Percentiles rank a stretch among this genome's conserved stretches.
Evolutionary conservation across 164 flowering plant species (phyloP).

Genomic region (Annona cherimola): DNA sequence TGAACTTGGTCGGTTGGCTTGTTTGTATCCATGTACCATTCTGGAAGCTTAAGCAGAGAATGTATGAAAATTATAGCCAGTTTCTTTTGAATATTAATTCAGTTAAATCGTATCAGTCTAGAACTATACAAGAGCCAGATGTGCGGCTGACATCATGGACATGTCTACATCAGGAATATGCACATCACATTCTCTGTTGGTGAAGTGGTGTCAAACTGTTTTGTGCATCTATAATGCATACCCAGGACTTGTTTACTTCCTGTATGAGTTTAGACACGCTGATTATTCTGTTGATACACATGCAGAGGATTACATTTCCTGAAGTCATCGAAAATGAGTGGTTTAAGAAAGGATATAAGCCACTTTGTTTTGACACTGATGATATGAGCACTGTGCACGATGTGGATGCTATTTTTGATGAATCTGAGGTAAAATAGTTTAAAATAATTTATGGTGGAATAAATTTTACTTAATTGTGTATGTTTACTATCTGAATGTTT

Average conservation of each 20-base stretch:
- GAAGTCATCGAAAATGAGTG: constrained; percentile 94
- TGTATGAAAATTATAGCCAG: background rate
- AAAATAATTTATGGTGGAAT: background rate
- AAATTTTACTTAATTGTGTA: background rate
- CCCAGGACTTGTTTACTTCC: background rate
- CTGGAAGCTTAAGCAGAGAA: background rate
- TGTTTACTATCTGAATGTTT: background rate
- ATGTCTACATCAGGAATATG: background rate
- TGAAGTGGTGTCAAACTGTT: background rate
- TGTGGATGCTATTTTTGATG: constrained; percentile 69
- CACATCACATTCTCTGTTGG: background rate
- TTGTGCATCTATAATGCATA: background rate
- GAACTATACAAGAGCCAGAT: no score
- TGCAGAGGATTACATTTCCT: constrained; percentile 74
- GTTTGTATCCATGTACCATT: background rate
- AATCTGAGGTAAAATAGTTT: constrained; percentile 45
- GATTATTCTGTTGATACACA: background rate
- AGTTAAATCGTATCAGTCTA: background rate
- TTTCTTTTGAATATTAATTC: no score
- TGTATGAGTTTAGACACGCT: background rate
- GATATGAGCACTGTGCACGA: constrained; percentile 60
- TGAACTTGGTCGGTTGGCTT: background rate
- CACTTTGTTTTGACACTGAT: constrained; percentile 61
- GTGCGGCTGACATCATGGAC: background rate
- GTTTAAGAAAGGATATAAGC: constrained; percentile 96